These are phyloP conservation scores for Asterophora parasitica DNA, from an alignment of 768 basidiomycete genomes.

Conservation along the genomic window DNA sequence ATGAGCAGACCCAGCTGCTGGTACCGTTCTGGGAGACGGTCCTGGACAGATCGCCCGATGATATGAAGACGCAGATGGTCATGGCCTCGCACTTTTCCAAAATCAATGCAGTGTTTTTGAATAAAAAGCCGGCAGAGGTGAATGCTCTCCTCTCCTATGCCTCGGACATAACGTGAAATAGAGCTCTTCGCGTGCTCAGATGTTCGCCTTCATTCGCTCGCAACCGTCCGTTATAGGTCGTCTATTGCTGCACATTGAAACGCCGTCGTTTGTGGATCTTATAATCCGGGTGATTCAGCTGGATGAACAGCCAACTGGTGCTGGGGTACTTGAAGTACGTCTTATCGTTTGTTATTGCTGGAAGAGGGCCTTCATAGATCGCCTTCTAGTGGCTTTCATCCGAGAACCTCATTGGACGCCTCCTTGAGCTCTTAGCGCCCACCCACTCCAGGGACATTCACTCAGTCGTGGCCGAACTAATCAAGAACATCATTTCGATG, in stretches of 20 bases:
- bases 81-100: slow-evolving; percentile 94
- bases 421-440: slow-evolving; percentile 82
- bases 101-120: slow-evolving; percentile 84
- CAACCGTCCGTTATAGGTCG: slow-evolving; percentile 80
- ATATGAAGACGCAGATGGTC: slow-evolving; percentile 81
- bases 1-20: slow-evolving; percentile 65
- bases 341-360: slow-evolving; percentile 20
- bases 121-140: slow-evolving; percentile 87
- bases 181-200: slow-evolving; percentile 47
- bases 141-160: slow-evolving; percentile 31
- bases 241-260: slow-evolving; percentile 80
- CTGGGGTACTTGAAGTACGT: slow-evolving; percentile 85
- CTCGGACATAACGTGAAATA: slow-evolving; percentile 19
- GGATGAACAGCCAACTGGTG: slow-evolving; percentile 77
- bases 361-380: slow-evolving; percentile 9
- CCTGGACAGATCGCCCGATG: slow-evolving; percentile 72
- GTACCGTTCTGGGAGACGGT: slow-evolving; percentile 91
- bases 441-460: slow-evolving; percentile 71
- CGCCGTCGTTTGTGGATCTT: slow-evolving; percentile 87
- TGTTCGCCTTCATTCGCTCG: slow-evolving; percentile 86
- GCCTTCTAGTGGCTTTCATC: slow-evolving; percentile 76
- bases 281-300: slow-evolving; percentile 86
- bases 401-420: slow-evolving; percentile 74
- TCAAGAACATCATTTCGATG: slow-evolving; percentile 93
- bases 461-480: slow-evolving; percentile 80